These are phyloP conservation scores for Polychytrium aggregatum DNA, from an alignment of 192 early-diverging fungal genomes.

Conservation along the genomic window DNA sequence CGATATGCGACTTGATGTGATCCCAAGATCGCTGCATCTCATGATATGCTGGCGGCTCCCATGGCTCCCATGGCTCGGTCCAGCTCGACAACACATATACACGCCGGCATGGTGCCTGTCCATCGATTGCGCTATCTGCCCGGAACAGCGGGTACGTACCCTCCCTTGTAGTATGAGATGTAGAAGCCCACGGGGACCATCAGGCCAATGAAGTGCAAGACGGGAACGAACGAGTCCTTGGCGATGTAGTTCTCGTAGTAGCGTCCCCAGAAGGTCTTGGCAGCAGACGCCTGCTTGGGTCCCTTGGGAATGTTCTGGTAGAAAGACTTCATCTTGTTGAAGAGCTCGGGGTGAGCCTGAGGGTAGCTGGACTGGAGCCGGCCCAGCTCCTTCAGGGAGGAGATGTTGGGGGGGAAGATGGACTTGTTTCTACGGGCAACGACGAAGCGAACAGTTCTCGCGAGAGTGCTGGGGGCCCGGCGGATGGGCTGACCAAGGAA, in stretches of 20 bases:
- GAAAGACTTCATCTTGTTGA: slow-evolving; percentile 35
- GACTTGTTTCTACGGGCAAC: slow-evolving; percentile 27
- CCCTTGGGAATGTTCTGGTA: slow-evolving; percentile 41
- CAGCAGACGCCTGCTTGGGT: slow-evolving; percentile 10
- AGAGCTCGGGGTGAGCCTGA: slow-evolving; percentile 40
- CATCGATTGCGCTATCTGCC: no score
- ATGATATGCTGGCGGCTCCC: no score
- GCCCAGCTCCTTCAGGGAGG: slow-evolving; percentile 37
- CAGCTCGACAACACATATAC: no score
- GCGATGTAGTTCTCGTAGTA: slow-evolving; percentile 38
- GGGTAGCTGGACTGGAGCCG: slow-evolving; percentile 29
- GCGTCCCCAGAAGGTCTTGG: slow-evolving; percentile 16
- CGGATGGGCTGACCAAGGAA: no score
- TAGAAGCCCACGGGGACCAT: slow-evolving; percentile 37
- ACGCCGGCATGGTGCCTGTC: no score
- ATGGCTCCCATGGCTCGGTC: no score
- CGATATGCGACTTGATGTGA: no score
- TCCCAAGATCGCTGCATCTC: no score
- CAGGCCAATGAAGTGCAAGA: slow-evolving; percentile 37
- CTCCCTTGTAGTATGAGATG: slow-evolving; percentile 36
- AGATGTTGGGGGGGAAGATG: slow-evolving; percentile 34
- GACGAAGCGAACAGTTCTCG: no score
- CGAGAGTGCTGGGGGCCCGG: no score
- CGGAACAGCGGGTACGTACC: no score
- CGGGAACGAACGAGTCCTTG: slow-evolving; percentile 29